These are phyloP conservation scores for Waltiozyma sp. DNA, from an alignment of 1,139 yeast genomes.

Conservation along the genomic window DNA sequence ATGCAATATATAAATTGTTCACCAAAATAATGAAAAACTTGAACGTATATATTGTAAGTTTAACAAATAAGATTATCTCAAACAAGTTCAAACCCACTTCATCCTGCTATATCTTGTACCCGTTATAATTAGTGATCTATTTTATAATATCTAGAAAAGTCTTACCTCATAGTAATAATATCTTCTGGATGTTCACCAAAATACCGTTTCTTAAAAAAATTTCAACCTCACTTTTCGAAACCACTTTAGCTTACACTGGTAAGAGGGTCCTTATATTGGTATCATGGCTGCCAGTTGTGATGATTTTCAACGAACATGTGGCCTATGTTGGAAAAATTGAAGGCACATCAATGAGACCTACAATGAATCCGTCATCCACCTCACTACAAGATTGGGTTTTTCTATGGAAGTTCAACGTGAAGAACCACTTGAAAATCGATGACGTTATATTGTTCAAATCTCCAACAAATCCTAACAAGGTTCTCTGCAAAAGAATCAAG, in stretches of 20 bases:
- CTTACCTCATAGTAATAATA: too few species aligned
- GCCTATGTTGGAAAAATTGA: constrained; percentile 67
- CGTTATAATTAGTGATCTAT: too few species aligned
- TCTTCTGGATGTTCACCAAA: neutral
- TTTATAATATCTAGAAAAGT: too few species aligned
- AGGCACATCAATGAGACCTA: constrained; percentile 85
- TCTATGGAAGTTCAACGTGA: constrained; percentile 53
- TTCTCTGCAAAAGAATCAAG: constrained; percentile 67
- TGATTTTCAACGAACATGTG: constrained; percentile 59
- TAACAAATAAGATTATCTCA: too few species aligned
- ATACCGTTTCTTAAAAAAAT: neutral
- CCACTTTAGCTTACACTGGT: neutral
- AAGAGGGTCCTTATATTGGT: constrained; percentile 19
- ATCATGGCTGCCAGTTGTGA: constrained; percentile 73
- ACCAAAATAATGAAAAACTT: too few species aligned
- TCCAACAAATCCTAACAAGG: constrained; percentile 64
- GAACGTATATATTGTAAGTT: too few species aligned
- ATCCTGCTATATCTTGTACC: too few species aligned
- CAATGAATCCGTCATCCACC: constrained; percentile 60
- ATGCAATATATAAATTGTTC: too few species aligned
- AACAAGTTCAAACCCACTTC: too few species aligned
- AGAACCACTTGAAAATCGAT: constrained; percentile 40
- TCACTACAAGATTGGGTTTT: constrained; percentile 54
- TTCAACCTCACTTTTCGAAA: neutral
- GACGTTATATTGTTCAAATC: constrained; percentile 74